Base-by-base conservation (phyloP, 768 basidiomycete species). In the Daedalea quercina region DNA sequence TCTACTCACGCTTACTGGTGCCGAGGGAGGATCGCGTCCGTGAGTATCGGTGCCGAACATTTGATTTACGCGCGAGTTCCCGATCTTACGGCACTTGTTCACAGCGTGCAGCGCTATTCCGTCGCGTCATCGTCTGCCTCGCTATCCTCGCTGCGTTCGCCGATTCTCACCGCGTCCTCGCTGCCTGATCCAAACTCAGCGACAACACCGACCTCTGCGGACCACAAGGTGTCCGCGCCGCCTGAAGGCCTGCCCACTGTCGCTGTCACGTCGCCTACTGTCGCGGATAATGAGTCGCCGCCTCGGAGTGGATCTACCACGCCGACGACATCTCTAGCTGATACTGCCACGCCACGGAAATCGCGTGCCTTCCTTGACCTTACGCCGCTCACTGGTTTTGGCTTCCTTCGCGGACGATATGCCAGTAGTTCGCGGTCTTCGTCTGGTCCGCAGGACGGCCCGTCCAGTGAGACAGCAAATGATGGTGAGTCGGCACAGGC, bases 1-100 rank as follows among this genome's bases (percentile, higher is more conserved):
- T 19, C 67, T 97, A 50, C 78, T 98, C 26, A 94, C 90, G 11
- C 74, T 95, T 58, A 90, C 86, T 50, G 80, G 84, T 61, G 86
- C 84, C 46, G 83, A 84, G 61, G 74, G 73, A 43, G 69, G 73
- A 25, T 70, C 67, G 48, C 59, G 73, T 31, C 66, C 57, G 85
- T 85, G 61, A 65, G 78, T 35, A 35, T 35, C 34, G 34, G 34
- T 9, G 34, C 34, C 34, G 34, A 35, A 35, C 9, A 8, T 35
- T 35, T 35, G 17, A 8, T 35, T 8, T 35, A 9, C n/a, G n/a
- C n/a, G n/a, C n/a, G n/a, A n/a, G n/a, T 35, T 17, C 17, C 8
- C 9, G 50, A 63, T 54, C 61, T 50, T 37, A 42, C 28, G 9
- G 11, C 11, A 24, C 25, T 46, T 46, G 19, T 35, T n/a, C n/a